phyloP scores from a whole-genome alignment of 31 red algal species.

The Bonnemaisonia californica region DNA sequence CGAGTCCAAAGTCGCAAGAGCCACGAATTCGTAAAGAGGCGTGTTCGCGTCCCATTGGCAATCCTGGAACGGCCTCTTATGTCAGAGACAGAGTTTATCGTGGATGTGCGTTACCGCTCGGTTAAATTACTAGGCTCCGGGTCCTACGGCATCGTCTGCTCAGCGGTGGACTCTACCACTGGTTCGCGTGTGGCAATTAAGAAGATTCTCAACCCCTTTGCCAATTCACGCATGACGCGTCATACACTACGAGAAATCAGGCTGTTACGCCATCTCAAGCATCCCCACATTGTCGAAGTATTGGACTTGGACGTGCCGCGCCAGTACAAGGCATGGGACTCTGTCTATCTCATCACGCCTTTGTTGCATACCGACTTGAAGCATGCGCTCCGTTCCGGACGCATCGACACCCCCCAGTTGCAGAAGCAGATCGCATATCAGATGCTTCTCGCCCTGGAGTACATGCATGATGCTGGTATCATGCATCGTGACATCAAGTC shows the following conservation, averaged over 20 bases:
- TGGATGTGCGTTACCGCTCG: slow-evolving; percentile 68
- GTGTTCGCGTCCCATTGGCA: slow-evolving; percentile 26
- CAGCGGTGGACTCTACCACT: slow-evolving; percentile 44
- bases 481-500: slow-evolving; percentile 94
- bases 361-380: slow-evolving; percentile 85
- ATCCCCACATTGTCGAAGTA: slow-evolving; percentile 83
- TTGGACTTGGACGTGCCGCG: slow-evolving; percentile 80
- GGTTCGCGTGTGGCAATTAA: slow-evolving; percentile 83
- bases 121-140: slow-evolving; percentile 72
- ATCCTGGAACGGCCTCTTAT: slow-evolving; percentile 54
- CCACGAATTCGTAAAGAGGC: slow-evolving; percentile 58
- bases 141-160: slow-evolving; percentile 81
- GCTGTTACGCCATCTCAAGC: slow-evolving; percentile 80
- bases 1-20: background rate
- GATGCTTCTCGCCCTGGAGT: slow-evolving; percentile 75
- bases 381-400: slow-evolving; percentile 37
- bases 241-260: slow-evolving; percentile 88
- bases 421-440: slow-evolving; percentile 76
- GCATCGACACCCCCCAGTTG: slow-evolving; percentile 4
- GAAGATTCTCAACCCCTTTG: slow-evolving; percentile 83
- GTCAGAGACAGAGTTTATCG: slow-evolving; percentile 60
- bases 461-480: slow-evolving; percentile 77
- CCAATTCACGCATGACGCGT: slow-evolving; percentile 54
- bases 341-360: slow-evolving; percentile 89
- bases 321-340: slow-evolving; percentile 59